Conservation (phyloP, 306 rosid species). For the Malus sylvestris region DNA sequence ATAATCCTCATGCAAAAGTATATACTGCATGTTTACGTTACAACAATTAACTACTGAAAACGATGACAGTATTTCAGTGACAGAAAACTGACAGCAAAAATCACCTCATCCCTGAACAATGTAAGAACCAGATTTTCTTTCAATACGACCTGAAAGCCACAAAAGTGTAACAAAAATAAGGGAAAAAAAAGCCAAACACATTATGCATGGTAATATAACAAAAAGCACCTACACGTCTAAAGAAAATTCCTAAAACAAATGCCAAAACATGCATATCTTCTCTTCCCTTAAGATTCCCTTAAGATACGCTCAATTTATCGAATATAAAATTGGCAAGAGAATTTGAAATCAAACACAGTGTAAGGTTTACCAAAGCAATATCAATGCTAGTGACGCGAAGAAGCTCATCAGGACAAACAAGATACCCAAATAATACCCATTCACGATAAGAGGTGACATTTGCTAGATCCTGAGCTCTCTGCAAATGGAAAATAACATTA, state of each 20-base stretch:
- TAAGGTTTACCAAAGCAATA: constrained; percentile 75
- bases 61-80: background rate
- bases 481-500: constrained; percentile 22
- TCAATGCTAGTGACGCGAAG: constrained; percentile 98
- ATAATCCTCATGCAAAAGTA: constrained; percentile 90
- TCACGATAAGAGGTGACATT: constrained; percentile 95
- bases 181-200: background rate
- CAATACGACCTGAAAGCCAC: constrained; percentile 63
- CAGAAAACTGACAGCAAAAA: background rate
- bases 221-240: background rate
- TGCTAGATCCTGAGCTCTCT: constrained; percentile 99
- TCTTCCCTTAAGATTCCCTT: constrained; percentile 1
- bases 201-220: background rate
- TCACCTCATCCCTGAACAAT: constrained; percentile 92
- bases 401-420: constrained; percentile 98
- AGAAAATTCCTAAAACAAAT: background rate
- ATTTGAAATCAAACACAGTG: constrained; percentile 9
- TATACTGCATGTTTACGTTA: constrained; percentile 46
- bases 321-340: constrained; percentile 6
- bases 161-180: constrained; percentile 7
- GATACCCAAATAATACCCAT: constrained; percentile 97
- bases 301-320: constrained; percentile 10
- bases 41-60: constrained; percentile 11
- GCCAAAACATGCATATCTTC: background rate
- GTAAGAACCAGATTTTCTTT: constrained; percentile 89